Evolutionary conservation across 257 asterid genomes (phyloP), one percentile per base, ranked within the genome.

Genomic region (Cordia subcordata): DNA sequence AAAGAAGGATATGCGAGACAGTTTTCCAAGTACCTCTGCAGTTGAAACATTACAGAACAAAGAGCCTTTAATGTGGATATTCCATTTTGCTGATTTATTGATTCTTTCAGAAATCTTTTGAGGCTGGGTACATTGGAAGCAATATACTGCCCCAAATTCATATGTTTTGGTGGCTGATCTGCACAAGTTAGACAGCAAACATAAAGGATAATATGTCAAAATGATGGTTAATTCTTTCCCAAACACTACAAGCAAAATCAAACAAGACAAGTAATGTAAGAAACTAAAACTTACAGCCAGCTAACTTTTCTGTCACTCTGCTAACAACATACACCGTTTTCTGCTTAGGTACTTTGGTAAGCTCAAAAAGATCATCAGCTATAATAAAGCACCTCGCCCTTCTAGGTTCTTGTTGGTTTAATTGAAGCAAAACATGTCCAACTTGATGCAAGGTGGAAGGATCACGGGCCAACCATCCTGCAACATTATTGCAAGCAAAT

Each of bases 281-380:
- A 13, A 21, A 38, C 56, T n/a, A 64, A 50, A 49, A 78, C 95
- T 70, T 75, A 86, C 95, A 83, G 66, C 92, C 87, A 61, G 90
- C 75, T 77, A 83, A 73, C 54, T 79, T 89, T 61, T 79, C 89
- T 54, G 81, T 54, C 68, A 81, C 81, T 67, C 76, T 86, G 72
- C 74, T 72, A n/a, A 93, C 88, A 55, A 85, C 83, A 68, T 75
- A 67, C 38, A 79, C 76, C 32, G 88, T 85, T 81, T 77, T 86
- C 85, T 77, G 88, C 56, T 72, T 56, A 20, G 97, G 95, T 59
- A 83, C 80, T 66, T 82, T 82, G 58, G 92, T 85, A 20, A 86
- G 87, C 84, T 86, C 95, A 87, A 89, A 93, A 61, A 93, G 94
- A 72, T 93, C 99, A 77, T 89, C 97, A 40, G 99, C 99, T 72